phyloP scores from a whole-genome alignment of 495 filamentous ascomycete genomes.

The Cercophora scortea region DNA sequence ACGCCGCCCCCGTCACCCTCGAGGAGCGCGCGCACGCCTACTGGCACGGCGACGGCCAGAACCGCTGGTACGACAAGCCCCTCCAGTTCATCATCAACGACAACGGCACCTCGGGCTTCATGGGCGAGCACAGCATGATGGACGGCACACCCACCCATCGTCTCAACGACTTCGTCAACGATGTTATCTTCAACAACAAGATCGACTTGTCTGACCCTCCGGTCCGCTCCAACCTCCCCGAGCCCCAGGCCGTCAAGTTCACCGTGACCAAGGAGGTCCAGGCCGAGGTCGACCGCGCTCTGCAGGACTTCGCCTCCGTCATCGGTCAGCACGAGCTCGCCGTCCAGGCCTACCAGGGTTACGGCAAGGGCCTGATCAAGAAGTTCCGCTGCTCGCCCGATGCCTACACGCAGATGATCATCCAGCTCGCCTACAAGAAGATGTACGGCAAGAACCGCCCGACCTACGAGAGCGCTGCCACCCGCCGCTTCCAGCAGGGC shows the following conservation, averaged over 20 bases:
- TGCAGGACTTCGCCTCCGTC: constrained; percentile 65
- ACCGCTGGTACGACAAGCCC: constrained; percentile 98
- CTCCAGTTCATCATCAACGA: constrained; percentile 97
- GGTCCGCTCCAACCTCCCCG: constrained; percentile 75
- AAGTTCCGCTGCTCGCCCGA: constrained; percentile 98
- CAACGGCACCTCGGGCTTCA: constrained; percentile 96
- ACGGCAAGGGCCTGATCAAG: constrained; percentile 98
- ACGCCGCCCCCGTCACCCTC: constrained; percentile 83
- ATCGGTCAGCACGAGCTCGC: constrained; percentile 85
- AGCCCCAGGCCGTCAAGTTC: constrained; percentile 72
- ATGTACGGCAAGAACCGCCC: constrained; percentile 98
- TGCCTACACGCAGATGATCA: constrained; percentile 96
- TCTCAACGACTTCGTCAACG: constrained; percentile 88
- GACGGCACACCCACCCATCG: constrained; percentile 96
- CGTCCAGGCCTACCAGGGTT: constrained; percentile 92
- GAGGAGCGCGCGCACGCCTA: constrained; percentile 94
- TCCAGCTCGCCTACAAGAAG: constrained; percentile 97
- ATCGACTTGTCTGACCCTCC: constrained; percentile 71
- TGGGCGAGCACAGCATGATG: constrained; percentile 99
- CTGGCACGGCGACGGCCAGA: constrained; percentile 95
- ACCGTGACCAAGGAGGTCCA: constrained; percentile 62
- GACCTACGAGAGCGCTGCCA: constrained; percentile 95
- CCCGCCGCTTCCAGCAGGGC: constrained; percentile 88
- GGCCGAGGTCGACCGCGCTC: constrained; percentile 66
- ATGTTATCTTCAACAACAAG: constrained; percentile 82